A percentile compares a stretch with the other conserved stretches of the same genome.
phyloP scores from a whole-genome alignment of 345 rosid genomes.

The Eucalyptus curtisii region DNA sequence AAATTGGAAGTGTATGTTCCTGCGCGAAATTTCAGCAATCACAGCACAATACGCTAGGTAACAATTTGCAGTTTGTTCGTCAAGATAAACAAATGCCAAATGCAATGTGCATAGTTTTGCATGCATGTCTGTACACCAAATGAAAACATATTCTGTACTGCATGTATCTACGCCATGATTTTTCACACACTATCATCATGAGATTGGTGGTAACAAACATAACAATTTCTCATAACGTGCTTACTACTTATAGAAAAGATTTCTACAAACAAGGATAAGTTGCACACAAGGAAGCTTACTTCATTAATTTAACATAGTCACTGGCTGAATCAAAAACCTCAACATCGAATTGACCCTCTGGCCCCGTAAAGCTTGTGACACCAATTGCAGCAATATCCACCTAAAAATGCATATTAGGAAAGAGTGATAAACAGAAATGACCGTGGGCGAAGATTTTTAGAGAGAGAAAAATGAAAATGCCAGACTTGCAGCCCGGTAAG shows the following conservation, averaged over 20 bases:
- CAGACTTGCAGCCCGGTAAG: not conserved
- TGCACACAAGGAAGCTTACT: constrained; percentile 31
- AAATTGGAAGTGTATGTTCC: too few species aligned
- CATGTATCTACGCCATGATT: not conserved
- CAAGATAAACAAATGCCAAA: not conserved
- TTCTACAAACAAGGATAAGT: not conserved
- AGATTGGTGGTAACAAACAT: not conserved
- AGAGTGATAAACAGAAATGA: not conserved
- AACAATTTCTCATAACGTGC: not conserved
- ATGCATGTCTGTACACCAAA: not conserved
- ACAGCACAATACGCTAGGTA: not conserved
- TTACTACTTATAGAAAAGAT: not conserved
- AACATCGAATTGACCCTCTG: constrained; percentile 84
- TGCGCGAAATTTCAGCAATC: too few species aligned
- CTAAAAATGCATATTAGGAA: constrained; percentile 19
- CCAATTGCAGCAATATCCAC: constrained; percentile 67
- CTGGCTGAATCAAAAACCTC: constrained; percentile 93
- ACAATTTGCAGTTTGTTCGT: not conserved
- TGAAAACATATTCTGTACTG: not conserved
- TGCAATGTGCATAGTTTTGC: not conserved
- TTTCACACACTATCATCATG: not conserved
- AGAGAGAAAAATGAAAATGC: not conserved
- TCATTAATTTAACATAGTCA: constrained; percentile 87
- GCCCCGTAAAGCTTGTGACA: constrained; percentile 60
- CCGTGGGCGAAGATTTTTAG: not conserved